Evolutionary conservation across 1,139 yeast species (phyloP).

Genomic region (Suhomyces taliae): DNA sequence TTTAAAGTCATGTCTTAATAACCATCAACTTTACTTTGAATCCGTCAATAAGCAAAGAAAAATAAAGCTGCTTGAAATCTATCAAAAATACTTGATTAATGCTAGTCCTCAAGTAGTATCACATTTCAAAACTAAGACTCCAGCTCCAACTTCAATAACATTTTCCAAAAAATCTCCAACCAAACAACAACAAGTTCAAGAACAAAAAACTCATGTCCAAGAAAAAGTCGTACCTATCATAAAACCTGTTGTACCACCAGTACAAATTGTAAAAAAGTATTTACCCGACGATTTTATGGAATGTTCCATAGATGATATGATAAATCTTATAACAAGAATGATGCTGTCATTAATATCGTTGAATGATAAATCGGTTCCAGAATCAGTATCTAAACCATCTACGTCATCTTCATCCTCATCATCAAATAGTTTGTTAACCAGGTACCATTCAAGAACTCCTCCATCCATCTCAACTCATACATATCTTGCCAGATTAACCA

Average conservation of each 20-base stretch:
- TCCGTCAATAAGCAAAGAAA: constrained; percentile 25
- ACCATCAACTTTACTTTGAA: constrained; percentile 27
- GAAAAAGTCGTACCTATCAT: background rate
- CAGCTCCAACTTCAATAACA: background rate
- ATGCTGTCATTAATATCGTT: constrained; percentile 65
- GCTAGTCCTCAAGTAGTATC: constrained; percentile 4
- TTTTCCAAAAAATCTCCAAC: background rate
- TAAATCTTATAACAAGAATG: constrained; percentile 76
- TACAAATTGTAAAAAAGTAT: constrained; percentile 8
- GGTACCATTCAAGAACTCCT: constrained; percentile 92
- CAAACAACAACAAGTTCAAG: background rate
- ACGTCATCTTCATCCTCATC: constrained; percentile 12
- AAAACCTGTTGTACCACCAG: constrained; percentile 4
- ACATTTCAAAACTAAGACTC: constrained; percentile 3
- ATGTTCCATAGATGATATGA: constrained; percentile 70
- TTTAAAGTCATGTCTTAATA: constrained; percentile 17
- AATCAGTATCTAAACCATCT: constrained; percentile 30
- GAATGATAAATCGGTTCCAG: constrained; percentile 59
- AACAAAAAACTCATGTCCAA: constrained; percentile 2
- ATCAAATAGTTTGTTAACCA: constrained; percentile 52
- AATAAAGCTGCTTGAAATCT: constrained; percentile 26
- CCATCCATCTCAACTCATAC: constrained; percentile 82
- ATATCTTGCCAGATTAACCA: constrained; percentile 73
- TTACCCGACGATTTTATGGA: constrained; percentile 63
- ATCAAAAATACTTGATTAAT: constrained; percentile 25